These are phyloP conservation scores for Heterobasidion annosum DNA, from an alignment of 1,284 basidiomycete species.

Conservation along the genomic window DNA sequence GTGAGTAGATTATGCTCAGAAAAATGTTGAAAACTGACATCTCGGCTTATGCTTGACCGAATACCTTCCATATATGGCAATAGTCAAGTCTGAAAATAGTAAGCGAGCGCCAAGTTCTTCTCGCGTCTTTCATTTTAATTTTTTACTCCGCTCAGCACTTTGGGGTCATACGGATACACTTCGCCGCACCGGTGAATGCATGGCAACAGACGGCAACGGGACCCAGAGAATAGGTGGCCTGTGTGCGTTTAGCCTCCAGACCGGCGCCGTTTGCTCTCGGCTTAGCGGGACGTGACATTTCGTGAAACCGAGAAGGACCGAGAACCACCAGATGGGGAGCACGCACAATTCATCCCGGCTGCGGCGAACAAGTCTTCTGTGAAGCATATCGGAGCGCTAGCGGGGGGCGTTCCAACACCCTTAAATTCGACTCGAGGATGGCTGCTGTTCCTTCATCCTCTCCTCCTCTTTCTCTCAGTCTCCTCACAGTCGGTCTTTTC, in stretches of 20 bases:
- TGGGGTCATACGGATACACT: not conserved
- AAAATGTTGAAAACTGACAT: too few relatives aligned
- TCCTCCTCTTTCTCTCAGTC: conserved; percentile 1
- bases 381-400: not conserved
- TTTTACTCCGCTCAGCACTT: not conserved
- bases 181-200: too few relatives aligned
- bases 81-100: not conserved
- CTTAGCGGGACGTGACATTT: too few relatives aligned
- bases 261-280: not conserved
- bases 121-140: not conserved
- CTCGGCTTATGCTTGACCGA: not conserved
- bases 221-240: too few relatives aligned
- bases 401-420: not conserved
- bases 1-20: too few relatives aligned
- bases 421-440: too few relatives aligned
- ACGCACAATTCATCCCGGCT: too few relatives aligned
- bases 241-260: too few relatives aligned
- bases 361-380: not conserved
- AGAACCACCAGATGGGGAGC: too few relatives aligned
- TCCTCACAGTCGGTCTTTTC: not conserved
- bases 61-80: conserved; percentile 1
- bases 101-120: not conserved
- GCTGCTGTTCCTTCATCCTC: too few relatives aligned
- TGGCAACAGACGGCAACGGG: too few relatives aligned
- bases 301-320: too few relatives aligned